Evolutionary conservation across 1,284 basidiomycete genomes (phyloP).

Genomic region (Ceratobasidium theobromae): DNA sequence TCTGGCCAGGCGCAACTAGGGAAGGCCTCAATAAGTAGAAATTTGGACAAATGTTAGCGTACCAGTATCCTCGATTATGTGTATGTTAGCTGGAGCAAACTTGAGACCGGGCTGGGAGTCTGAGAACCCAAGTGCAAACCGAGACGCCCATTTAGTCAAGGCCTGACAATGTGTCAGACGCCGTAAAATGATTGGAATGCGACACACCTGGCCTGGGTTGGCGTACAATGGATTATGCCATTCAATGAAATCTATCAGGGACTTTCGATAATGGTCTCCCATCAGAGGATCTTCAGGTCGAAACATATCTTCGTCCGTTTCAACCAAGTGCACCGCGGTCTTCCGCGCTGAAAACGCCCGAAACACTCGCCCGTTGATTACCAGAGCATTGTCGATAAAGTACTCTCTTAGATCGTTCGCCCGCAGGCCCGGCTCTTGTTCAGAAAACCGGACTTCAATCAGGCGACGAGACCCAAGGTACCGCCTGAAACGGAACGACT

Average conservation of each 20-base stretch:
- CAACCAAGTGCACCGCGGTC: slow-evolving; percentile 21
- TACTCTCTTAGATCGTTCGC: not conserved
- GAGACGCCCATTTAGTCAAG: slow-evolving; percentile 33
- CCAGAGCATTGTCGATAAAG: slow-evolving; percentile 4
- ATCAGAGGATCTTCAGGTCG: slow-evolving; percentile 1
- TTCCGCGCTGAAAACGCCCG: slow-evolving; percentile 31
- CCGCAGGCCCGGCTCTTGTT: not conserved
- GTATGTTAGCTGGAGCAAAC: slow-evolving; percentile 26
- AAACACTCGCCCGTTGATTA: slow-evolving; percentile 34
- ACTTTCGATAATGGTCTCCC: slow-evolving; percentile 27
- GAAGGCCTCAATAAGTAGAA: not conserved
- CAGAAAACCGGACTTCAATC: slow-evolving; percentile 29
- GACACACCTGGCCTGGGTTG: slow-evolving; percentile 8
- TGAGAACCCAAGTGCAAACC: slow-evolving; percentile 34
- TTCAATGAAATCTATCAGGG: slow-evolving; percentile 31
- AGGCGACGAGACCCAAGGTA: slow-evolving; percentile 31
- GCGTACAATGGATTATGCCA: slow-evolving; percentile 33
- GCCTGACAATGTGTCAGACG: not conserved
- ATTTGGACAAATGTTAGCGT: not conserved
- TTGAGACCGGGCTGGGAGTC: slow-evolving; percentile 24
- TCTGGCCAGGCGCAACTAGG: slow-evolving; percentile 1
- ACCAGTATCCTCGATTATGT: slow-evolving; percentile 33
- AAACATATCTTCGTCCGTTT: slow-evolving; percentile 30
- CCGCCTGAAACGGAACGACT: slow-evolving; percentile 32
- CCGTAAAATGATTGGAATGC: not conserved